phyloP scores from a whole-genome alignment of 306 rosid genomes.

The Glycine tomentella region DNA sequence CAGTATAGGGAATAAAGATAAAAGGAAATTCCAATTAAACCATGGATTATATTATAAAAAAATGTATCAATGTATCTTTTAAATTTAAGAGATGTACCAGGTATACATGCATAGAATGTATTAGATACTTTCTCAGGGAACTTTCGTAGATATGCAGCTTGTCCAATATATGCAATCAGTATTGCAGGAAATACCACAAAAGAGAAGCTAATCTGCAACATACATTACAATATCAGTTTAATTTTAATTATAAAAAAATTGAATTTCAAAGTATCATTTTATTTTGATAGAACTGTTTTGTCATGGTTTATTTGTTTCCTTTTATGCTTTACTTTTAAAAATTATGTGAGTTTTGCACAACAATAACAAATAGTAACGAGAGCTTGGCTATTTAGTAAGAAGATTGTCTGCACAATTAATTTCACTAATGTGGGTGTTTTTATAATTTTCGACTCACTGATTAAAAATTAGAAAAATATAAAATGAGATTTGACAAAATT shows the following conservation, averaged over 20 bases:
- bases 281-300: not conserved
- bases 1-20: not conserved
- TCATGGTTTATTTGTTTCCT: not conserved
- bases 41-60: not conserved
- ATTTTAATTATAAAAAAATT: not conserved
- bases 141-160: slow-evolving; percentile 50
- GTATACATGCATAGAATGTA: slow-evolving; percentile 44
- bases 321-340: not conserved
- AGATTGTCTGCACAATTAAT: no score
- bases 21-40: not conserved
- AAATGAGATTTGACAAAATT: no score
- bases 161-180: slow-evolving; percentile 46
- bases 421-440: no score
- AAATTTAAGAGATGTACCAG: slow-evolving; percentile 24
- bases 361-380: no score
- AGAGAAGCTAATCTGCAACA: slow-evolving; percentile 52
- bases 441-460: no score
- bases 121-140: slow-evolving; percentile 20
- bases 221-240: slow-evolving; percentile 1
- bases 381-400: no score
- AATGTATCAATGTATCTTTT: not conserved
- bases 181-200: slow-evolving; percentile 40
- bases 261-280: not conserved
- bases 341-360: not conserved
- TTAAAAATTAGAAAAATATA: no score